A percentile compares a stretch with the other conserved stretches of the same genome.
Conservation (phyloP, 2,329 filamentous ascomycete species). For the Fusarium xylarioides region DNA sequence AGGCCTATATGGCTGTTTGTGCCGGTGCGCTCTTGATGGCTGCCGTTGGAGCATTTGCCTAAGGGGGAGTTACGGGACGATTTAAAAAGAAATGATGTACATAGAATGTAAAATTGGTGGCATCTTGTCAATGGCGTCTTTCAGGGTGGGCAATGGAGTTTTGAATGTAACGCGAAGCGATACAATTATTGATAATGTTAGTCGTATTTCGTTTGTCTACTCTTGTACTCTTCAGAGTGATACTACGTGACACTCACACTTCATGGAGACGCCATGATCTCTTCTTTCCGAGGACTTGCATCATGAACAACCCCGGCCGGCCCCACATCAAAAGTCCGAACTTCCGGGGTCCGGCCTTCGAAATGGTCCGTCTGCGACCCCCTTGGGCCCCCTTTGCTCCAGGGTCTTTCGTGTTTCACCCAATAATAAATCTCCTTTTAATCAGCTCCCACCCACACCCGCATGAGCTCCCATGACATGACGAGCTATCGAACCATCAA, state of each 20-base stretch:
- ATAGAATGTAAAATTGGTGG: constrained; percentile 26
- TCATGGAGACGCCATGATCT: neutral
- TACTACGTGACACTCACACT: neutral
- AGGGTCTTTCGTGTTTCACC: neutral
- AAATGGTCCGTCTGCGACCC: constrained; percentile 22
- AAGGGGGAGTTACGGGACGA: neutral
- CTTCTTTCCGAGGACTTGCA: neutral
- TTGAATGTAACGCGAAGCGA: neutral
- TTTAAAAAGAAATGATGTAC: constrained; percentile 11
- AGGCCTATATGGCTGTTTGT: constrained; percentile 71
- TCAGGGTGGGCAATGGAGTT: constrained; percentile 1
- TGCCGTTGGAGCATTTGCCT: constrained; percentile 77
- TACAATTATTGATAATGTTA: neutral
- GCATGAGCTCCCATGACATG: constrained; percentile 33
- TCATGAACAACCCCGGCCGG: constrained; percentile 11
- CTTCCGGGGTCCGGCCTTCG: constrained; percentile 19
- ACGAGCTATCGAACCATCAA: constrained; percentile 35
- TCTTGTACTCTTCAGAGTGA: neutral
- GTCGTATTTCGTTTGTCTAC: no score
- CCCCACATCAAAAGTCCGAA: constrained; percentile 31
- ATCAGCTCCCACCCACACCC: constrained; percentile 32
- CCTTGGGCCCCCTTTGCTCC: neutral
- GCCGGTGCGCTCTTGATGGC: constrained; percentile 75
- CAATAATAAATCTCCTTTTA: constrained; percentile 29
- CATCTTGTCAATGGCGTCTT: constrained; percentile 18